These are phyloP conservation scores for Rugonectria rugulosa DNA, from an alignment of 2,329 filamentous ascomycete genomes.

Conservation along the genomic window DNA sequence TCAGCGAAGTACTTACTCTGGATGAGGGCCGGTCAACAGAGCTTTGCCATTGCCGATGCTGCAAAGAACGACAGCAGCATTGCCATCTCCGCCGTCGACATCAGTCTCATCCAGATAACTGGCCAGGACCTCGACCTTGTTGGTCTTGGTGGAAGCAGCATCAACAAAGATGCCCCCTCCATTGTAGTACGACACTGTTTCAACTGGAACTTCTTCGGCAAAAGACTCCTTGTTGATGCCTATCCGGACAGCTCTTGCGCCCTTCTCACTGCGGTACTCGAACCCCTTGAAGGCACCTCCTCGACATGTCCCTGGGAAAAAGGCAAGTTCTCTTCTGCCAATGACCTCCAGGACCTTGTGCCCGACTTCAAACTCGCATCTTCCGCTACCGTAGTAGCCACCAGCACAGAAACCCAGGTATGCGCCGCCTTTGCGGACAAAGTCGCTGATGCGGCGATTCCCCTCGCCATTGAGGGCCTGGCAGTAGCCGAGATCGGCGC, in stretches of 20 bases:
- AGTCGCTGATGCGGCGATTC: constrained; percentile 84
- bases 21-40: constrained; percentile 87
- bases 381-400: constrained; percentile 83
- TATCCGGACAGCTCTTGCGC: constrained; percentile 76
- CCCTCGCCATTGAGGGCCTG: constrained; percentile 85
- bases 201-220: constrained; percentile 61
- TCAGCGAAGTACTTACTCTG: constrained; percentile 67
- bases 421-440: constrained; percentile 81
- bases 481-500: constrained; percentile 93
- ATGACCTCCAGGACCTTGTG: constrained; percentile 81
- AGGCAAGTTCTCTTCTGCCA: constrained; percentile 82
- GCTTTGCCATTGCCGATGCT: constrained; percentile 82
- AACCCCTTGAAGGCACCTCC: constrained; percentile 91
- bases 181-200: constrained; percentile 86
- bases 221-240: constrained; percentile 69
- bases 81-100: constrained; percentile 76
- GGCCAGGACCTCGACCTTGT: constrained; percentile 82
- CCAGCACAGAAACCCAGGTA: constrained; percentile 96
- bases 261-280: constrained; percentile 86
- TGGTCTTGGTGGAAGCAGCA: constrained; percentile 65
- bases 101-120: constrained; percentile 77
- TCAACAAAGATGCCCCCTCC: constrained; percentile 94
- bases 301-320: constrained; percentile 87
- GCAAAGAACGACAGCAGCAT: constrained; percentile 84
- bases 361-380: constrained; percentile 92